Evolutionary conservation across 139 green algal genomes (phyloP).

Genomic region (Penium margaritaceum): DNA sequence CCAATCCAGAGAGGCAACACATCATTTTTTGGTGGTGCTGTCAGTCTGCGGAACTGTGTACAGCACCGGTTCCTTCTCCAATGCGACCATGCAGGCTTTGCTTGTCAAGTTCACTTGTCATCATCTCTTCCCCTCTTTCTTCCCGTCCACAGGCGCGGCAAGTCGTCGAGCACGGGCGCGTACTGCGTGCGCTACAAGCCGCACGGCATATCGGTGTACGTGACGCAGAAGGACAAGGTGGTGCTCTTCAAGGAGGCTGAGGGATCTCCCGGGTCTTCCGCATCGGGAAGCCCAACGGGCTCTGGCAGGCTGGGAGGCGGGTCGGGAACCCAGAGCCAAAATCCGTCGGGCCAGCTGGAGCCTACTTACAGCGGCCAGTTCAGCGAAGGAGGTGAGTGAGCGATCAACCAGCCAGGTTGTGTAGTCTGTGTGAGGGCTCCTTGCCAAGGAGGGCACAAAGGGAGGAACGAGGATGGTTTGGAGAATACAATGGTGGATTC

Average conservation of each 20-base stretch:
- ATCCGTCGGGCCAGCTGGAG: background rate
- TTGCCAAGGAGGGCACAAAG: too few species aligned
- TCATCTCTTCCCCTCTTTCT: too few species aligned
- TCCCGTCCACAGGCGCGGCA: slow-evolving; percentile 8
- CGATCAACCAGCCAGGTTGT: too few species aligned
- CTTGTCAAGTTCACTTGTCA: too few species aligned
- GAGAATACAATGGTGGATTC: too few species aligned
- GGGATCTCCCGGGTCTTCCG: slow-evolving; percentile 3
- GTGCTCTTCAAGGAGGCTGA: slow-evolving; percentile 24
- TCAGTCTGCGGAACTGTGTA: too few species aligned
- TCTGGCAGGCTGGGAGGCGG: background rate
- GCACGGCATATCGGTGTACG: slow-evolving; percentile 7
- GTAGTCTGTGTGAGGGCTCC: too few species aligned
- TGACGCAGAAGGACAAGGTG: slow-evolving; percentile 30
- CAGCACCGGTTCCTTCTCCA: too few species aligned
- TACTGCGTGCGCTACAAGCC: slow-evolving; percentile 14
- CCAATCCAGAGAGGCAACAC: too few species aligned
- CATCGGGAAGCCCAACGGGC: slow-evolving; percentile 1
- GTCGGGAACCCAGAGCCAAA: background rate
- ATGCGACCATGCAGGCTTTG: too few species aligned
- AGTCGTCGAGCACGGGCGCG: slow-evolving; percentile 2
- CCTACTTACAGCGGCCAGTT: slow-evolving; percentile 5
- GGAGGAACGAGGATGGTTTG: too few species aligned
- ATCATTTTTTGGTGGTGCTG: too few species aligned
- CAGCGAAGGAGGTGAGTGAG: background rate